phyloP scores from a whole-genome alignment of 164 flowering plant genomes.

The Chloranthus sessilifolius region DNA sequence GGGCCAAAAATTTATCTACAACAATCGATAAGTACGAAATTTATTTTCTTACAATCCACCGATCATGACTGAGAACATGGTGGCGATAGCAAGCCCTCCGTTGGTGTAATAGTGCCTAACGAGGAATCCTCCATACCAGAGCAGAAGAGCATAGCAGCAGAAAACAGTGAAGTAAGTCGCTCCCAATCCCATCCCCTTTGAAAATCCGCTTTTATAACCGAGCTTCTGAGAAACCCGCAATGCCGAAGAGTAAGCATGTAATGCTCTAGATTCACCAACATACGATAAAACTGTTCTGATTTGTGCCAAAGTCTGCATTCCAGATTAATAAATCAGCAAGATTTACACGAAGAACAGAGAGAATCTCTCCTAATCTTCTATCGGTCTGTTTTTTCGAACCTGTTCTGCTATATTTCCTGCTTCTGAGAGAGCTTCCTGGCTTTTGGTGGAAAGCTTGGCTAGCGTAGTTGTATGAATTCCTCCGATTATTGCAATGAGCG shows the following conservation, averaged over 20 bases:
- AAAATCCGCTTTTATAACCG: conserved; percentile 83
- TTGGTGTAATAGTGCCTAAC: conserved; percentile 84
- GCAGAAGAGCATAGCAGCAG: conserved; percentile 89
- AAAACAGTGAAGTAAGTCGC: conserved; percentile 94
- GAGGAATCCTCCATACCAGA: conserved; percentile 97
- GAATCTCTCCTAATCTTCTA: too few relatives aligned
- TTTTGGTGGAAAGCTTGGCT: conserved; percentile 70
- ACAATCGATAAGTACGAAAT: not conserved
- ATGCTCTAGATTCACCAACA: conserved; percentile 87
- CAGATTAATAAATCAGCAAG: conserved; percentile 19
- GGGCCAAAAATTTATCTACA: not conserved
- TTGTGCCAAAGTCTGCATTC: conserved; percentile 89
- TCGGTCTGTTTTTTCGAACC: conserved; percentile 29
- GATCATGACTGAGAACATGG: conserved; percentile 95
- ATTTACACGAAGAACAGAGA: conserved; percentile 20
- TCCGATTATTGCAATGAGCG: conserved; percentile 91
- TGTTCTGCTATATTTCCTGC: conserved; percentile 94
- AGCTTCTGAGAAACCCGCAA: conserved; percentile 55
- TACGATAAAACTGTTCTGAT: conserved; percentile 78
- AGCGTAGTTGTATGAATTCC: conserved; percentile 69
- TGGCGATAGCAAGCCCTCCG: conserved; percentile 94
- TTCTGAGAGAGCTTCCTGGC: conserved; percentile 80
- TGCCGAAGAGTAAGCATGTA: conserved; percentile 68
- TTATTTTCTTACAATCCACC: conserved; percentile 77
- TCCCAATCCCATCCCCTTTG: conserved; percentile 88